Evolutionary conservation across 2,329 filamentous ascomycete species (phyloP), one percentile per base, ranked within the genome.

Genomic region (Coniochaeta sp.): DNA sequence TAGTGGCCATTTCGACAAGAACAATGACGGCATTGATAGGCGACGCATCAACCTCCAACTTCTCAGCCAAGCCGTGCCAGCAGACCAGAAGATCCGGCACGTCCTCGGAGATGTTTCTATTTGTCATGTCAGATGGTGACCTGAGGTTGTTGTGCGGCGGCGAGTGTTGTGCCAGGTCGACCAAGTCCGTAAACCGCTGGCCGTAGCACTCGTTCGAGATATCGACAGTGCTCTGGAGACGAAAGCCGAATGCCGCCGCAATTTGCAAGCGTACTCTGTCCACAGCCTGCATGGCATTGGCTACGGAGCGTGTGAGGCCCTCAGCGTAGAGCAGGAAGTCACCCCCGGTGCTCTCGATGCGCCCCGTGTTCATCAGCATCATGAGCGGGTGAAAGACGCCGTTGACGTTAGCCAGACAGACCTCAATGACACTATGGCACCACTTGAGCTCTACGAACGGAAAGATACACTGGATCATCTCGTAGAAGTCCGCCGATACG

Each of bases 341-440:
- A 14, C 67, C 67, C 1, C 9, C 62, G 1, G 67, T 68, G 58
- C 60, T 66, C 57, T 69, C 67, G 31, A 69, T 69, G 26, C 67
- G 66, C 14, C 67, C 67, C 4, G 64, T 66, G 56, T 69, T 69
- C 65, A 69, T 64, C 11, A 69, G 58, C 62, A 68, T 64, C 65
- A 68, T 67, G 17, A 67, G 59, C 3, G 67, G 66, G 60, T 69
- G 67, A 31, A 69, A 67, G 8, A 68, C 66, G 16, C 67, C 67
- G 60, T 69, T 69, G 61, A 69, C 61, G 59, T 69, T 69, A 47
- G 59, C 59, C 33, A 69, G 54, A 54, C 62, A 65, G n/a, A 67
- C 67, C 59, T 69, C 67, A 24, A 69, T 55, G 40, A 67, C 61
- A 58, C 62, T 69, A 59, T 60, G 63, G 59, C 67, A 69, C 67